These are phyloP conservation scores for Vicia faba DNA, from an alignment of 306 rosid species.

Conservation along the genomic window DNA sequence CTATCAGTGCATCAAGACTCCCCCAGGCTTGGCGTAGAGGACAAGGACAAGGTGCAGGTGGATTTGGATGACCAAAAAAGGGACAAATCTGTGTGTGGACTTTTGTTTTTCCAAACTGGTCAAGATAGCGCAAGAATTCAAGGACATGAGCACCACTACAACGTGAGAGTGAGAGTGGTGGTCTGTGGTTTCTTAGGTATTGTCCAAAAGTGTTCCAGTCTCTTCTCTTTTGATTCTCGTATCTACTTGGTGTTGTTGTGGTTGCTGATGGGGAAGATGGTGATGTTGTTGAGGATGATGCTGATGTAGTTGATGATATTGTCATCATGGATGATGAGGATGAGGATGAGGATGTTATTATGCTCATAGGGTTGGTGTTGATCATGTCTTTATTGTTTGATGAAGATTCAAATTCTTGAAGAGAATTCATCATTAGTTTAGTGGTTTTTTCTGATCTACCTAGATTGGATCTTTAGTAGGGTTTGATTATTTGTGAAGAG, in stretches of 20 bases:
- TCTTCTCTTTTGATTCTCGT: slow-evolving; percentile 71
- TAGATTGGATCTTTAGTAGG: slow-evolving; percentile 28
- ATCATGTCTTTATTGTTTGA: slow-evolving; percentile 31
- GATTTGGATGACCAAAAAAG: slow-evolving; percentile 77
- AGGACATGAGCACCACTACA: slow-evolving; percentile 82
- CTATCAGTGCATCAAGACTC: slow-evolving; percentile 79
- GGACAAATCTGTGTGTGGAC: slow-evolving; percentile 77
- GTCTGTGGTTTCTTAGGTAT: slow-evolving; percentile 71
- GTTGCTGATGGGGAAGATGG: slow-evolving; percentile 31
- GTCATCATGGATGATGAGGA: slow-evolving; percentile 2
- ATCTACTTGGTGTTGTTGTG: slow-evolving; percentile 52
- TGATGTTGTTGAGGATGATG: neutral
- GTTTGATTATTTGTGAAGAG: neutral
- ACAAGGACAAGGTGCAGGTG: slow-evolving; percentile 80
- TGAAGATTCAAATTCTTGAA: slow-evolving; percentile 52
- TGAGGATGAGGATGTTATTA: neutral
- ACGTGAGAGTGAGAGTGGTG: slow-evolving; percentile 62
- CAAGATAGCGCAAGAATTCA: slow-evolving; percentile 71
- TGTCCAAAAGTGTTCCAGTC: slow-evolving; percentile 84
- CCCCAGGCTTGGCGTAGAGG: slow-evolving; percentile 94
- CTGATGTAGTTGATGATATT: neutral
- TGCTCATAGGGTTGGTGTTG: slow-evolving; percentile 11
- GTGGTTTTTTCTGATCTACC: neutral
- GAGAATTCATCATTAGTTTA: slow-evolving; percentile 48
- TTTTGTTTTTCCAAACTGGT: slow-evolving; percentile 83